These are phyloP conservation scores for Naegleria gruberi DNA, from an alignment of 208 protist species.

Conservation along the genomic window DNA sequence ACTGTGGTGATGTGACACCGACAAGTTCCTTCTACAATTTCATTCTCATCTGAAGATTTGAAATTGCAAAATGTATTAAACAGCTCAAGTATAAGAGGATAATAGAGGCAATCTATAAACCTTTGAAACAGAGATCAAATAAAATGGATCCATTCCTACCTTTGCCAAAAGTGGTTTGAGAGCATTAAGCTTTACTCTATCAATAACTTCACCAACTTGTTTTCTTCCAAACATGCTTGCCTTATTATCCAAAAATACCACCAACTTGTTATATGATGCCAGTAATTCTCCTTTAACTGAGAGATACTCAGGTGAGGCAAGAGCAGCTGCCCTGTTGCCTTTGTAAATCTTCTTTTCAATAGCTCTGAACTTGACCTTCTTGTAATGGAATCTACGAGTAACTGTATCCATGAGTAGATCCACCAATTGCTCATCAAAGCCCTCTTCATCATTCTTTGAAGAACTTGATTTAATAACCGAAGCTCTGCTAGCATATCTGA, in stretches of 20 bases:
- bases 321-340: neutral
- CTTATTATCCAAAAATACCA: neutral
- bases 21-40: no score
- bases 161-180: neutral
- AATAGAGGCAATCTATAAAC: no score
- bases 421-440: neutral
- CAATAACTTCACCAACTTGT: neutral
- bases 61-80: no score
- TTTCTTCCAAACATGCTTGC: neutral
- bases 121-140: no score
- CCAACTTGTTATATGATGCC: no score
- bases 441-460: conserved; percentile 50
- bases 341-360: neutral
- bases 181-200: neutral
- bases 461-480: conserved; percentile 53
- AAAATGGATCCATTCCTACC: no score
- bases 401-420: neutral
- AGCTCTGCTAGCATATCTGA: conserved; percentile 39
- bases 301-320: neutral
- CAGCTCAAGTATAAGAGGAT: no score
- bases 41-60: no score
- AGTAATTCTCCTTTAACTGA: neutral
- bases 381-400: neutral
- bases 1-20: no score
- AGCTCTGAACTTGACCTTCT: neutral